Conservation (phyloP, 129 eudicot genomes). For the Cynara cardunculus region DNA sequence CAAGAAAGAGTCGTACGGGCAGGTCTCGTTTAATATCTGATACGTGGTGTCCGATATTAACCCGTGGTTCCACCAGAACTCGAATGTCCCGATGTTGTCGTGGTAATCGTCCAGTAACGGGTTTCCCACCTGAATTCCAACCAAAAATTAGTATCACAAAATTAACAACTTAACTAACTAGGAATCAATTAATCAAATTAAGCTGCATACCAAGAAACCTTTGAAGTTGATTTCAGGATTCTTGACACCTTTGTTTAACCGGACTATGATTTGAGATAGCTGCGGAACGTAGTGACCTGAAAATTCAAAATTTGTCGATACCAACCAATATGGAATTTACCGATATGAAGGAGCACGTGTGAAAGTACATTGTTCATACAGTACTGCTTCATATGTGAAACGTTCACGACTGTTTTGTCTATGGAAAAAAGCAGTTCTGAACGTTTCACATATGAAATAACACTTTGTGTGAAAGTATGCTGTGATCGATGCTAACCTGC, state of each 20-base stretch:
- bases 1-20: conserved; percentile 55
- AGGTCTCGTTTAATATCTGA: conserved; percentile 44
- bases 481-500: conserved; percentile 42
- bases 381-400: not conserved
- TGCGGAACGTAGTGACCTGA: conserved; percentile 69
- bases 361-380: too few relatives aligned
- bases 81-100: conserved; percentile 59
- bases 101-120: conserved; percentile 52
- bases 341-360: too few relatives aligned
- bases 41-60: conserved; percentile 54
- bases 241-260: conserved; percentile 40
- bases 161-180: not conserved
- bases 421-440: too few relatives aligned
- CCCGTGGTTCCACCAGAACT: conserved; percentile 75
- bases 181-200: not conserved
- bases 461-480: too few relatives aligned
- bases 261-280: conserved; percentile 48
- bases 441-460: not conserved
- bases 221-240: conserved; percentile 56
- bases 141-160: not conserved
- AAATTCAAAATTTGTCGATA: not conserved
- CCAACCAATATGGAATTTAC: too few relatives aligned
- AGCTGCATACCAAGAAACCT: conserved; percentile 50
- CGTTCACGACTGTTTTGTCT: not conserved
- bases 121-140: conserved; percentile 50